Evolutionary conservation across 192 early-diverging fungal species (phyloP), one percentile per base, ranked within the genome.

Genomic region (Rhizophagus sp.): DNA sequence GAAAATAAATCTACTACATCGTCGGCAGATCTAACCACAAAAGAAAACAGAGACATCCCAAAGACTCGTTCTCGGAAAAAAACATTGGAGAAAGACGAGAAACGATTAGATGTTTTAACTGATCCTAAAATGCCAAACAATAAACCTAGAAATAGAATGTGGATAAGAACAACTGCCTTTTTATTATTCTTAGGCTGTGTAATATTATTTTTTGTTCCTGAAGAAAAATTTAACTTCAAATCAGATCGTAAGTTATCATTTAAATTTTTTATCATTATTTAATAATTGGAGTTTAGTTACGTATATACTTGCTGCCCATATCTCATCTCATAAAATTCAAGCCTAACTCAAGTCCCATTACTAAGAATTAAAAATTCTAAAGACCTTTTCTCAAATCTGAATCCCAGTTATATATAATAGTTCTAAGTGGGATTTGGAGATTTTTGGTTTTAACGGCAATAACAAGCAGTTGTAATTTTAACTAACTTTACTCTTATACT

Each of bases 11-110:
- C 50, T 17, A 7, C 15, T 22, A 57, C 15, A n/a, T 57, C 19
- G 17, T 57, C 52, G 12, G 52, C 52, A 52, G 15, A 5, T 52
- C 50, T 19, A 52, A 52, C 15, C 4, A 0, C 34, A 36, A 4
- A 36, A 52, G 50, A 52, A 52, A 27, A 70, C 36, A 39, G 10
- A 70, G 8, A 70, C 39, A 11, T 1, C 1, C 41, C 15, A 3
- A n/a, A 19, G 44, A 44, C 62, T 76, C 74, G 39, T 24, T 64
- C 74, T 39, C 74, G 74, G 22, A 61, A 62, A 63, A 76, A 76
- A 63, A 36, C 50, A 22, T 24, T 76, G 15, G 62, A 76, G 24
- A 76, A 36, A 63, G 74, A 57, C 3, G 74, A 76, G 52, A 63
- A 36, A 19, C 22, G 11, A 13, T 61, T 61, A 17, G 73, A 74